A percentile compares a stretch with the other conserved stretches of the same genome.
These are phyloP conservation scores for Myxozyma vanderwaltii DNA, from an alignment of 805 yeast species.

Conservation along the genomic window DNA sequence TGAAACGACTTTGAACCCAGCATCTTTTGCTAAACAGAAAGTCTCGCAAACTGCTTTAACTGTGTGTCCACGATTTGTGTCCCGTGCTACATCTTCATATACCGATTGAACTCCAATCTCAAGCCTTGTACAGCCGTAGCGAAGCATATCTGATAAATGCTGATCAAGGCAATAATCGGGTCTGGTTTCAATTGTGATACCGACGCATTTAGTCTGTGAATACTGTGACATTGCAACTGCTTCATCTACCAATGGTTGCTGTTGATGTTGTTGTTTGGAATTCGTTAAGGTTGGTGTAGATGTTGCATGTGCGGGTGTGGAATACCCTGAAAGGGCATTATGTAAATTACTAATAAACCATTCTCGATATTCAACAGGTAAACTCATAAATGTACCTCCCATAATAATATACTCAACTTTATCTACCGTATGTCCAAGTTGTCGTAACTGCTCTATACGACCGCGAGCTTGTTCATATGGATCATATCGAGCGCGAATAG, in stretches of 20 bases:
- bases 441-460: constrained; percentile 91
- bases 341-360: constrained; percentile 85
- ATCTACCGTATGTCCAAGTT: constrained; percentile 93
- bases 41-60: constrained; percentile 96
- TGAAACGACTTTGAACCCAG: constrained; percentile 95
- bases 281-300: background rate
- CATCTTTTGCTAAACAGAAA: constrained; percentile 93
- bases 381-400: constrained; percentile 99
- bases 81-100: constrained; percentile 97
- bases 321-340: constrained; percentile 91
- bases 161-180: constrained; percentile 98
- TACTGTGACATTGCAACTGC: constrained; percentile 90
- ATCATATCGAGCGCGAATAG: constrained; percentile 97
- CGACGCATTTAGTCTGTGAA: constrained; percentile 94
- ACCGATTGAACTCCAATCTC: constrained; percentile 98
- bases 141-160: constrained; percentile 91
- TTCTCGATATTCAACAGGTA: constrained; percentile 88
- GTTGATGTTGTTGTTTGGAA: background rate
- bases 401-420: constrained; percentile 96
- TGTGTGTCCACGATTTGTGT: constrained; percentile 97
- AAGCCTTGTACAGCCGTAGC: constrained; percentile 93
- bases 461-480: constrained; percentile 99
- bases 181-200: constrained; percentile 96
- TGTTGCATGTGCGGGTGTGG: constrained; percentile 50
- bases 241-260: constrained; percentile 63